These are phyloP conservation scores for Heteromeles arbutifolia DNA, from an alignment of 306 rosid species.

Conservation along the genomic window DNA sequence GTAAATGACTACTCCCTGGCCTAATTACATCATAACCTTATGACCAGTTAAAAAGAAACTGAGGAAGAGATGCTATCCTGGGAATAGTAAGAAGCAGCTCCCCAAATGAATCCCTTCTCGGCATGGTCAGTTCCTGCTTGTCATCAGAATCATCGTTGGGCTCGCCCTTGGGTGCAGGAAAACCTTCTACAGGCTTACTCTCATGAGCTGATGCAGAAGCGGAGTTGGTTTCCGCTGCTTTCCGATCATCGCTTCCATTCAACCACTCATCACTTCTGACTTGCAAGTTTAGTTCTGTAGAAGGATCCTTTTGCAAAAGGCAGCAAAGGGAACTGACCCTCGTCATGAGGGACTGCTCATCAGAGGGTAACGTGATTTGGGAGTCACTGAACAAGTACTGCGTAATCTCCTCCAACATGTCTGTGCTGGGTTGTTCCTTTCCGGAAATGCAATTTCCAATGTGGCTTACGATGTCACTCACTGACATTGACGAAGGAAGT, in stretches of 20 bases:
- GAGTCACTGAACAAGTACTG: slow-evolving; percentile 55
- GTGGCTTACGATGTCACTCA: slow-evolving; percentile 60
- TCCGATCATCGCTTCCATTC: slow-evolving; percentile 3
- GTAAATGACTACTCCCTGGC: slow-evolving; percentile 28
- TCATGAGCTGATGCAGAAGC: slow-evolving; percentile 16
- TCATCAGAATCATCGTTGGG: slow-evolving; percentile 25
- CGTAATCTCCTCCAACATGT: slow-evolving; percentile 55
- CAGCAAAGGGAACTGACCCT: slow-evolving; percentile 69
- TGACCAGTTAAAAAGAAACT: slow-evolving; percentile 42
- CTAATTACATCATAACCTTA: slow-evolving; percentile 35
- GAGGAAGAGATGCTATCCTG: slow-evolving; percentile 72
- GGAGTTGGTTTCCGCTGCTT: slow-evolving; percentile 19
- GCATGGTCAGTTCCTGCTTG: slow-evolving; percentile 41
- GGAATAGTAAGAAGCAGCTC: slow-evolving; percentile 68
- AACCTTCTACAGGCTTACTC: slow-evolving; percentile 20
- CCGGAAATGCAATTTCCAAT: slow-evolving; percentile 54
- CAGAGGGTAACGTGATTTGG: slow-evolving; percentile 33
- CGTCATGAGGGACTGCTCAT: slow-evolving; percentile 58
- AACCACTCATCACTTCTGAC: neutral
- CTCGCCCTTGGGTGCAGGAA: slow-evolving; percentile 7
- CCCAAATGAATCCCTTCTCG: slow-evolving; percentile 62
- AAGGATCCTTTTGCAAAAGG: slow-evolving; percentile 66
- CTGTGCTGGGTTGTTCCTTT: slow-evolving; percentile 26
- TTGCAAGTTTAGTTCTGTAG: slow-evolving; percentile 25
- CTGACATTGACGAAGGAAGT: slow-evolving; percentile 58